Base-by-base conservation (phyloP, 257 asterid genomes). In the Ligustrum vulgare region DNA sequence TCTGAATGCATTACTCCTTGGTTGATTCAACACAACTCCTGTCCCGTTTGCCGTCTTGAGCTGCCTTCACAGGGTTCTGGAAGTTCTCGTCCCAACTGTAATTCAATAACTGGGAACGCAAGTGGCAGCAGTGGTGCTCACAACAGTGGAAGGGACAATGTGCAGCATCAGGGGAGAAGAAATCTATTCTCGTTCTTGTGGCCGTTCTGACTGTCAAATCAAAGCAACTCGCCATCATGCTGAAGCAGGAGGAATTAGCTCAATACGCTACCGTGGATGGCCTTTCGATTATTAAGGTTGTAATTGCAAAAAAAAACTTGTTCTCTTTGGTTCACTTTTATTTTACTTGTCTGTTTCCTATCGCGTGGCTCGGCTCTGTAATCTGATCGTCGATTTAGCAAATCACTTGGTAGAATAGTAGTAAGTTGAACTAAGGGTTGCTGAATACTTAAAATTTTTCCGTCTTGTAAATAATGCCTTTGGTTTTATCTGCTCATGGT, bases 1-100 rank as follows among this genome's bases (percentile, higher is more conserved):
- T 78, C 91, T 0, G 96, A 91, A 28, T 91, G 97, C 41, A 90
- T 91, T 34, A 88, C 90, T 39, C 91, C 96, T 12, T 91, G 97
- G 97, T 78, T 91, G 4, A 88, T 84, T 3, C 89, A 88, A 36
- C 94, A 87, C 67, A 91, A 91, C 72, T 87, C 97, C 0, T 91
- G 97, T 8, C 96, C 96, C 4, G 96, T 91, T 69, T 91, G 97
- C 58, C 91, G 96, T 15, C 79, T 78, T 67, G 91, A 87, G 87
- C 79, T 87, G 68, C 91, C 91, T 67, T 58, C 88, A 3, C 79
- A 22, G n/a, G 77, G 74, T n/a, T 78, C 91, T 76, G 85, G 72
- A 22, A 85, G 74, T 76, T 76, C 79, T 76, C 84, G 79, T 35
- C 7, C 85, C 7, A 78, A 25, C 47, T 80, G 78, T 76, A 73